Evolutionary conservation across 306 rosid species (phyloP).

Genomic region (Casuarina cunninghamiana): DNA sequence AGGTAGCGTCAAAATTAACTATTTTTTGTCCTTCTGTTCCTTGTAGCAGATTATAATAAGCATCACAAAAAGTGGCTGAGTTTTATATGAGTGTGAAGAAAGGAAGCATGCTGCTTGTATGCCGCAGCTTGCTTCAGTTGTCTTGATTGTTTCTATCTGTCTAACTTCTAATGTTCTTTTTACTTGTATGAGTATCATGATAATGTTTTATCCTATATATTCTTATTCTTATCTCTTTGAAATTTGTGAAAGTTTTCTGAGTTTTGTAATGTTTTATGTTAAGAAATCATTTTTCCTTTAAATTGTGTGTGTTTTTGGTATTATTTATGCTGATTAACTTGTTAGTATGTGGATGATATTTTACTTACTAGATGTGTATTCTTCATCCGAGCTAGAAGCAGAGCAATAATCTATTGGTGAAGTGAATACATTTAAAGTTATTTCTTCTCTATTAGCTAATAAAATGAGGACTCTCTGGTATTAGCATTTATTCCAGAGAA

Average conservation of each 20-base stretch:
- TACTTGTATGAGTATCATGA: neutral
- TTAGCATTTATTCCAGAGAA: neutral
- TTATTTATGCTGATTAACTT: neutral
- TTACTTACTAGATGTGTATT: neutral
- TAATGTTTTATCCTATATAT: neutral
- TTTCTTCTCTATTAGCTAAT: neutral
- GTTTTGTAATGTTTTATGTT: neutral
- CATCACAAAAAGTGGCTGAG: neutral
- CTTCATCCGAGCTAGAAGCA: neutral
- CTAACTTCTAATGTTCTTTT: neutral
- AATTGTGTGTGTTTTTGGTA: neutral
- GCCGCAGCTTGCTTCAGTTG: neutral
- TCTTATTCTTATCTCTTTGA: neutral
- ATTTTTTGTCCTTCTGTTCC: slow-evolving; percentile 5
- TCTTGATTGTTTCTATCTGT: neutral
- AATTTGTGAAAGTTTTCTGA: neutral
- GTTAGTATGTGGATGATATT: neutral
- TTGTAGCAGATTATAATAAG: slow-evolving; percentile 5
- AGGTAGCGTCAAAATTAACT: slow-evolving; percentile 45
- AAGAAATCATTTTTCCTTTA: neutral
- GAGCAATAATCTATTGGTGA: neutral
- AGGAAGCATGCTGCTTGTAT: neutral
- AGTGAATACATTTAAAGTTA: neutral
- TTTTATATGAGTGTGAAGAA: neutral
- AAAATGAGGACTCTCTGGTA: neutral